Conservation (phyloP, 139 green algal genomes). For the Micromonas pusilla region DNA sequence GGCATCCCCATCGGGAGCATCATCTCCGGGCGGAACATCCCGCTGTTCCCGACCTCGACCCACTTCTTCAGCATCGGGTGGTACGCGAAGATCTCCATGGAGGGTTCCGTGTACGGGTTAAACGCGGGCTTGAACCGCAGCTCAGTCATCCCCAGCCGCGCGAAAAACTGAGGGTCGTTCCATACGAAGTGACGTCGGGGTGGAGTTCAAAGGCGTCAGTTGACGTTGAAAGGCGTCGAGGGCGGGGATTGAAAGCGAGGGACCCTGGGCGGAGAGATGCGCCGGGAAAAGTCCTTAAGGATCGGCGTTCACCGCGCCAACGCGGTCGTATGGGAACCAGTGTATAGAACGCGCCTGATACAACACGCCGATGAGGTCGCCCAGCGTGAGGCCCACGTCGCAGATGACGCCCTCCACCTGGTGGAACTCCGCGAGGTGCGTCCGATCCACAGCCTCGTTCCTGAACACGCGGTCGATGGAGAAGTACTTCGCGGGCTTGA, state of each 20-base stretch:
- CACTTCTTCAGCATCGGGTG: conserved; percentile 90
- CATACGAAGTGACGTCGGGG: too few relatives aligned
- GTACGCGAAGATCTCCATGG: conserved; percentile 99
- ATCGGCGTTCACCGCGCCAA: too few relatives aligned
- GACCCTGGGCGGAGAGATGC: too few relatives aligned
- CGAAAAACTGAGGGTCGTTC: too few relatives aligned
- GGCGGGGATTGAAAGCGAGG: too few relatives aligned
- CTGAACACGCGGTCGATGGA: conserved; percentile 96
- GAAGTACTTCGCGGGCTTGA: conserved; percentile 79
- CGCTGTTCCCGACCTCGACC: conserved; percentile 96
- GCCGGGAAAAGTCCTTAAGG: too few relatives aligned
- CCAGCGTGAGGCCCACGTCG: conserved; percentile 76
- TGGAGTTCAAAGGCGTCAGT: too few relatives aligned
- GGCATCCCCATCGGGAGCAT: conserved; percentile 96
- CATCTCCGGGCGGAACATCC: conserved; percentile 81
- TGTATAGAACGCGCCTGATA: too few relatives aligned
- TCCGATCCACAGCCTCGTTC: conserved; percentile 97
- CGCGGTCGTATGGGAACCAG: too few relatives aligned
- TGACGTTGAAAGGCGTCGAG: too few relatives aligned
- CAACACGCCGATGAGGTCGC: conserved; percentile 83
- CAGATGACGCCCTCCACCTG: conserved; percentile 66
- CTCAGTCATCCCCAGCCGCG: conserved; percentile 82
- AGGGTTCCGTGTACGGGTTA: conserved; percentile 99
- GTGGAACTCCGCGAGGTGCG: conserved; percentile 98
- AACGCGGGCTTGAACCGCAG: conserved; percentile 98